Percentiles rank a stretch among this genome's conserved stretches.
phyloP scores from a whole-genome alignment of 176 grass and related monocot genomes.

The Puya raimondii region DNA sequence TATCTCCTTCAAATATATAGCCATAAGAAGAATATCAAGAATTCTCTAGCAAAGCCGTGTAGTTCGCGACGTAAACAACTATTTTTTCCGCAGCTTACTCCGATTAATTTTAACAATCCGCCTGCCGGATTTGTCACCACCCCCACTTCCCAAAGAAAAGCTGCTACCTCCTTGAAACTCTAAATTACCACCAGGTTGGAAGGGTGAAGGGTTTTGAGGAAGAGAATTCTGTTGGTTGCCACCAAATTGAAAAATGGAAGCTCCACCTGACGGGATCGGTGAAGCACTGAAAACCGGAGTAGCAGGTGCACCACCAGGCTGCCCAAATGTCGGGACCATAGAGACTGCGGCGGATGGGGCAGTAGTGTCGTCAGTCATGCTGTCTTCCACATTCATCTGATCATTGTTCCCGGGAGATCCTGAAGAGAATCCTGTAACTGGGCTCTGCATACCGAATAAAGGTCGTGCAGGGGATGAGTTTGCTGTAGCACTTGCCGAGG shows the following conservation, averaged over 20 bases:
- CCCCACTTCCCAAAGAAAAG: constrained; percentile 46
- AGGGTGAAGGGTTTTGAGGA: constrained; percentile 24
- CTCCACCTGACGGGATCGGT: constrained; percentile 14
- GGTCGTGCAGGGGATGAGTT: constrained; percentile 28
- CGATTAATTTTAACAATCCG: constrained; percentile 45
- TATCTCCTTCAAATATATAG: neutral
- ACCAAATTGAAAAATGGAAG: constrained; percentile 40
- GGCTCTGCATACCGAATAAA: constrained; percentile 33
- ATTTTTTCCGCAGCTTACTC: constrained; percentile 20
- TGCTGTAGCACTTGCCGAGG: constrained; percentile 21
- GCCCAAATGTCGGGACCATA: constrained; percentile 40
- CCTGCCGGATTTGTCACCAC: constrained; percentile 47
- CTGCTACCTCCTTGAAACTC: constrained; percentile 45
- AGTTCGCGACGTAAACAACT: neutral
- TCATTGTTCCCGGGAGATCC: constrained; percentile 37
- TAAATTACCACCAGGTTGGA: constrained; percentile 36
- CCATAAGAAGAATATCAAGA: neutral
- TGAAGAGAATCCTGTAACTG: constrained; percentile 25
- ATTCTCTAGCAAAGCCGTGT: neutral
- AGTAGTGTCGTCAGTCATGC: constrained; percentile 54
- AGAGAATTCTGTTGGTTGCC: constrained; percentile 25
- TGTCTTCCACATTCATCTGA: constrained; percentile 63
- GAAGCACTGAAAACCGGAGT: constrained; percentile 36
- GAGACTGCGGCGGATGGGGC: constrained; percentile 25
- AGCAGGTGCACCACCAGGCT: constrained; percentile 21